Conservation (phyloP, 2,329 filamentous ascomycete species). For the Exserohilum rostratum region DNA sequence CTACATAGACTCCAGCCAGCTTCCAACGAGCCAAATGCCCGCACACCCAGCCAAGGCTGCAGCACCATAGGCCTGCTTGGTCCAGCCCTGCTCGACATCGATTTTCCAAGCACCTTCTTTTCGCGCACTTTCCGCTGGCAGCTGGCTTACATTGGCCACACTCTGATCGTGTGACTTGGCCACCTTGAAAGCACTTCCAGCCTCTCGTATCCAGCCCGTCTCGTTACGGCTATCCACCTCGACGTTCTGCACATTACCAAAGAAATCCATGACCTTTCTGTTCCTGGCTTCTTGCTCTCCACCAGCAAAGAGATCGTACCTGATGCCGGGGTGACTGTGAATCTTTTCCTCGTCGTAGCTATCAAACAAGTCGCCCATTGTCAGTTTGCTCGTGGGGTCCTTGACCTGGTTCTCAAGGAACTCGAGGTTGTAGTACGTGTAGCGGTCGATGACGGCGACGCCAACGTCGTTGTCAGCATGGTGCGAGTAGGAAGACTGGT, state of each 20-base stretch:
- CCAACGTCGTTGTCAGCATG: constrained; percentile 98
- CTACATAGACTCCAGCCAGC: constrained; percentile 44
- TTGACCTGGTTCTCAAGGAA: constrained; percentile 91
- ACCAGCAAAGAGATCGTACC: constrained; percentile 93
- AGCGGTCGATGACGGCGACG: constrained; percentile 96
- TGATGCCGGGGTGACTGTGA: constrained; percentile 86
- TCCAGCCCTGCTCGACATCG: constrained; percentile 46
- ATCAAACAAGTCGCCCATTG: constrained; percentile 91
- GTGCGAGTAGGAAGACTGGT: constrained; percentile 96
- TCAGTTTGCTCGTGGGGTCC: constrained; percentile 85
- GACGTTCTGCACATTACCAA: constrained; percentile 96
- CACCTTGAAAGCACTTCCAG: constrained; percentile 70
- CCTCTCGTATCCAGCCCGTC: constrained; percentile 67
- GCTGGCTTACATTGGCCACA: constrained; percentile 25
- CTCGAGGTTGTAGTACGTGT: constrained; percentile 98
- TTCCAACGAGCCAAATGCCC: constrained; percentile 50
- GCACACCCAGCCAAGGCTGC: constrained; percentile 49
- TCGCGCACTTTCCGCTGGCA: constrained; percentile 23
- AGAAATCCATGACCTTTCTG: constrained; percentile 92
- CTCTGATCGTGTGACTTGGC: constrained; percentile 49
- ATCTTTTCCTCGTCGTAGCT: constrained; percentile 96
- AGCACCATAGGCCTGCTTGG: constrained; percentile 49
- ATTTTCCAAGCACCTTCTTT: constrained; percentile 45
- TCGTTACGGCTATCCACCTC: constrained; percentile 71
- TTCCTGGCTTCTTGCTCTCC: constrained; percentile 78